Evolutionary conservation across 192 early-diverging fungal genomes (phyloP).

Genomic region (Umbelopsis vinacea): DNA sequence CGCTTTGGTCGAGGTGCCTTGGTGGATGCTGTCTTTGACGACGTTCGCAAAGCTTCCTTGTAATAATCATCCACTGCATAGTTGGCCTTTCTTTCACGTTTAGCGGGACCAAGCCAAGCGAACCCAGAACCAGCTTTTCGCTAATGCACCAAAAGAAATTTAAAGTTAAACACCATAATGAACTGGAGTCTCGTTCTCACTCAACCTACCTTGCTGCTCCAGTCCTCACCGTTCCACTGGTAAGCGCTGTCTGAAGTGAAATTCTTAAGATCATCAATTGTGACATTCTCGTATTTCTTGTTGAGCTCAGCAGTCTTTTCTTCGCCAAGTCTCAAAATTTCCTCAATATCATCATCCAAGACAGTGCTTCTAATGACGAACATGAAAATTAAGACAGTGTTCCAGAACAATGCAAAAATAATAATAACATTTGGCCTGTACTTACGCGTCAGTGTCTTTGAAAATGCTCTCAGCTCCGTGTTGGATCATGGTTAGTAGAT

Average conservation of each 20-base stretch:
- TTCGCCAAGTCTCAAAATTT: slow-evolving; percentile 79
- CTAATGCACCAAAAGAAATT: slow-evolving; percentile 6
- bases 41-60: slow-evolving; percentile 79
- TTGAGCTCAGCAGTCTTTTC: slow-evolving; percentile 89
- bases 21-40: slow-evolving; percentile 57
- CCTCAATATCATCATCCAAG: slow-evolving; percentile 85
- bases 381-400: background rate
- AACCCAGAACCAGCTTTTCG: slow-evolving; percentile 63
- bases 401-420: background rate
- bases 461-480: slow-evolving; percentile 92
- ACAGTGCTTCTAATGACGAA: slow-evolving; percentile 52
- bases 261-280: slow-evolving; percentile 92
- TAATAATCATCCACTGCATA: slow-evolving; percentile 94
- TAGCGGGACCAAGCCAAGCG: slow-evolving; percentile 92
- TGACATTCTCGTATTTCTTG: slow-evolving; percentile 86
- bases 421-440: slow-evolving; percentile 28
- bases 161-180: too few relatives aligned
- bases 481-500: slow-evolving; percentile 95
- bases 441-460: slow-evolving; percentile 54
- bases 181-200: background rate
- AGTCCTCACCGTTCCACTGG: slow-evolving; percentile 97
- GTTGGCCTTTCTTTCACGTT: slow-evolving; percentile 92
- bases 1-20: slow-evolving; percentile 69
- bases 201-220: slow-evolving; percentile 69
- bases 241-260: slow-evolving; percentile 87